These are phyloP conservation scores for Fragilaria crotonensis DNA, from an alignment of 108 stramenopile genomes.

Conservation along the genomic window DNA sequence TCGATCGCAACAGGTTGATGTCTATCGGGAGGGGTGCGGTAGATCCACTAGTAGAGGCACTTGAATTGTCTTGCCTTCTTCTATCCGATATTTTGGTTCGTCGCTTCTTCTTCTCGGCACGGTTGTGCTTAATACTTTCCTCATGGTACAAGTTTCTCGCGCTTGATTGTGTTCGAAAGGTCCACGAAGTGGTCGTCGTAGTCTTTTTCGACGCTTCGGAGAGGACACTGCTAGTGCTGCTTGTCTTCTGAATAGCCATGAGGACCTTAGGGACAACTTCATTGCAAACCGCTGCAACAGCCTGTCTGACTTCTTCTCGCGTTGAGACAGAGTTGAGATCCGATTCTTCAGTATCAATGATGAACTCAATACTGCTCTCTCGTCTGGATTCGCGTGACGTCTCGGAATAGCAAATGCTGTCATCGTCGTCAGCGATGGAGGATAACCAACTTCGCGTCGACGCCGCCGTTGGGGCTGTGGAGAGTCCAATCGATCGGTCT, in stretches of 20 bases:
- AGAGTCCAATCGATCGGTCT: not conserved
- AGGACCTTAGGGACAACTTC: too few relatives aligned
- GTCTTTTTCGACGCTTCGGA: not conserved
- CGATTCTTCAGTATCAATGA: not conserved
- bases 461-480: not conserved
- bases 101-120: not conserved
- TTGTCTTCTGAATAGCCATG: too few relatives aligned
- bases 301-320: not conserved
- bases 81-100: not conserved
- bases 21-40: too few relatives aligned
- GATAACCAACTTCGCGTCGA: not conserved
- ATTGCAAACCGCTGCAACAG: too few relatives aligned
- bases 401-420: not conserved
- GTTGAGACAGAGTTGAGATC: not conserved
- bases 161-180: conserved; percentile 1
- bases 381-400: not conserved
- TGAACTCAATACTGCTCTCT: not conserved
- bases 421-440: not conserved
- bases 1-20: not conserved
- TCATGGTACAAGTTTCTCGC: not conserved
- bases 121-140: not conserved
- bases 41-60: too few relatives aligned
- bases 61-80: not conserved
- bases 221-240: not conserved
- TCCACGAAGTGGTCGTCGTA: too few relatives aligned